Conservation (phyloP, 225 moss, liverwort and hornwort species). For the Marchantia paleacea region DNA sequence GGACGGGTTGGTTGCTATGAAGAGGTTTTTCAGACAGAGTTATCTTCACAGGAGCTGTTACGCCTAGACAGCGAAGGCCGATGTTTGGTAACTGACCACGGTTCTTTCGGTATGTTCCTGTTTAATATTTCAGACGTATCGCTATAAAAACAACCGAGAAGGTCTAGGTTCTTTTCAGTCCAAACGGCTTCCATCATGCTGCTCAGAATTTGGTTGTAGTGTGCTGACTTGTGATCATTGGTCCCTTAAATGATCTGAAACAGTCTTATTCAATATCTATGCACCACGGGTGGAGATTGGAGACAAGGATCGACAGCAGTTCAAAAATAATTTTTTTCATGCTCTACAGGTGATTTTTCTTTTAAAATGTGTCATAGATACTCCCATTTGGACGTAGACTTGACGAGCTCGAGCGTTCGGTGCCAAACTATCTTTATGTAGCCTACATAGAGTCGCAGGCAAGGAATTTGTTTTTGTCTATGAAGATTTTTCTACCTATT, state of each 20-base stretch:
- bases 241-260: conserved; percentile 10
- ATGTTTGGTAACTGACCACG: conserved; percentile 93
- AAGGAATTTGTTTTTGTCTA: not conserved
- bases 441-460: not conserved
- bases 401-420: not conserved
- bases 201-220: not conserved
- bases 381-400: not conserved
- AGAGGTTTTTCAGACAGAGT: conserved; percentile 57
- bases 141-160: not conserved
- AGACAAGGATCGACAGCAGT: conserved; percentile 63
- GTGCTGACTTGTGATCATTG: not conserved
- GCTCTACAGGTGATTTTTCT: conserved; percentile 63
- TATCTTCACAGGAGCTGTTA: conserved; percentile 72
- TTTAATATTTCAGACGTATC: not conserved
- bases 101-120: conserved; percentile 66
- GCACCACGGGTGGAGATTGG: conserved; percentile 58
- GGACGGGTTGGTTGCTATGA: conserved; percentile 91
- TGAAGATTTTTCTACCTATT: not conserved
- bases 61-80: conserved; percentile 93
- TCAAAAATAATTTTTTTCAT: conserved; percentile 71
- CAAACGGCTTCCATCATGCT: not conserved
- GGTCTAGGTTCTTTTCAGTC: not conserved
- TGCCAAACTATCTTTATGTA: not conserved
- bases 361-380: not conserved
- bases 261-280: conserved; percentile 93